Percentiles rank a stretch among this genome's conserved stretches.
Conservation (phyloP, 495 filamentous ascomycete species). For the Aspergillus panamensis region DNA sequence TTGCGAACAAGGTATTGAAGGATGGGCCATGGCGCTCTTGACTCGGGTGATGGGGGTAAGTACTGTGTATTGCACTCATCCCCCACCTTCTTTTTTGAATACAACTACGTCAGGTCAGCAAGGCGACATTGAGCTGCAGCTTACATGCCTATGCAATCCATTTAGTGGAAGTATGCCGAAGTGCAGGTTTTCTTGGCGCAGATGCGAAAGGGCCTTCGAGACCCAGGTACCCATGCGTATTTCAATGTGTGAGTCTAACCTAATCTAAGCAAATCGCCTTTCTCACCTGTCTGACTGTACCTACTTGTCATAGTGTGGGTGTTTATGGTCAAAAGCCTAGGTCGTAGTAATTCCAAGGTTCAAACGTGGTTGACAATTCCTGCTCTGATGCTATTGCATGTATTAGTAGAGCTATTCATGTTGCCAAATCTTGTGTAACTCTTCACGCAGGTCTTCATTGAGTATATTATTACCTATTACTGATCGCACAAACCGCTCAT, state of each 20-base stretch:
- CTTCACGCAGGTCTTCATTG: background rate
- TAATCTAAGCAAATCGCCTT: background rate
- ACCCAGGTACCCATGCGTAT: constrained; percentile 23
- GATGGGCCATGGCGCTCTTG: constrained; percentile 54
- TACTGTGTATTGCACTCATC: background rate
- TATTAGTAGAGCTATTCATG: too few species aligned
- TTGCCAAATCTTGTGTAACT: background rate
- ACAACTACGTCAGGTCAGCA: background rate
- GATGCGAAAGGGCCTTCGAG: constrained; percentile 23
- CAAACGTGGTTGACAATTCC: background rate
- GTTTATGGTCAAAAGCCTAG: constrained; percentile 23
- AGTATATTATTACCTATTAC: background rate
- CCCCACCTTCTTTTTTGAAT: background rate
- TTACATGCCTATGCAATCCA: constrained; percentile 10
- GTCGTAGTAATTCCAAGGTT: background rate
- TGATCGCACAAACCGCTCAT: background rate
- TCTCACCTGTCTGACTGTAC: background rate
- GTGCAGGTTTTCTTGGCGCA: constrained; percentile 23
- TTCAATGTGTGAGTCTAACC: constrained; percentile 22
- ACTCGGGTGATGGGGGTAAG: constrained; percentile 51
- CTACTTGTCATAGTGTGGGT: constrained; percentile 8
- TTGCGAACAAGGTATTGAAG: constrained; percentile 58
- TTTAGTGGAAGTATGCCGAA: constrained; percentile 29
- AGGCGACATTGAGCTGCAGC: background rate
- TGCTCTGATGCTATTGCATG: too few species aligned